phyloP scores from a whole-genome alignment of 306 rosid genomes.

The Corylus avellana region DNA sequence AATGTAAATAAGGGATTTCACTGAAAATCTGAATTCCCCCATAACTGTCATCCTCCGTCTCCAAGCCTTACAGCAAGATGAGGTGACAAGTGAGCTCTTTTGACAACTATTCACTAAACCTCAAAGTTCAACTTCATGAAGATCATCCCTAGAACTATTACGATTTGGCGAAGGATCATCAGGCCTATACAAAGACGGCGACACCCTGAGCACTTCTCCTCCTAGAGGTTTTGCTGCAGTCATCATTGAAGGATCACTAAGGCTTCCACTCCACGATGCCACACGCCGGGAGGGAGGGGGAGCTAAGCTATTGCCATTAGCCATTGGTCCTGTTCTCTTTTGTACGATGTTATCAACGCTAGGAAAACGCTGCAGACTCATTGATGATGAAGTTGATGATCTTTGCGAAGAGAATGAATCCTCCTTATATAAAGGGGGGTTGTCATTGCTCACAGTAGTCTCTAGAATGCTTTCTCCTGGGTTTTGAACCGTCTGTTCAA shows the following conservation, averaged over 20 bases:
- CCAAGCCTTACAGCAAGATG: conserved; percentile 1
- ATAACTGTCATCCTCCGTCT: background rate
- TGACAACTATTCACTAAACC: conserved; percentile 21
- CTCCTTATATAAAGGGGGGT: conserved; percentile 44
- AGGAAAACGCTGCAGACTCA: conserved; percentile 60
- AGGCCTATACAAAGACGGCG: conserved; percentile 44
- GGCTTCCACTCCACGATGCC: conserved; percentile 83
- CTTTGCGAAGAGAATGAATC: conserved; percentile 42
- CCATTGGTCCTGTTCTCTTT: conserved; percentile 22
- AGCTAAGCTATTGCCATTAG: conserved; percentile 22
- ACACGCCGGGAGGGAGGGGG: conserved; percentile 59
- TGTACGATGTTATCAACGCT: conserved; percentile 58
- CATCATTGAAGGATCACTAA: conserved; percentile 41
- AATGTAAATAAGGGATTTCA: background rate
- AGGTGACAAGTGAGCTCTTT: background rate
- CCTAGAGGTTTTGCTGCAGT: conserved; percentile 46
- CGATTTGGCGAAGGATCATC: conserved; percentile 41
- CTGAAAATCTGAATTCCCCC: conserved; percentile 1
- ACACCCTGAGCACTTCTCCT: conserved; percentile 44
- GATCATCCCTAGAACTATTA: conserved; percentile 60
- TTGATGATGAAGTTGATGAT: conserved; percentile 13
- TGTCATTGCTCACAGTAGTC: conserved; percentile 33
- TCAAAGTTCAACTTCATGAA: conserved; percentile 91
- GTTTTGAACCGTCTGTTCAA: conserved; percentile 52
- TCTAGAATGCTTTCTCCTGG: conserved; percentile 62